phyloP scores from a whole-genome alignment of 306 rosid species.

The Echinosophora koreensis region DNA sequence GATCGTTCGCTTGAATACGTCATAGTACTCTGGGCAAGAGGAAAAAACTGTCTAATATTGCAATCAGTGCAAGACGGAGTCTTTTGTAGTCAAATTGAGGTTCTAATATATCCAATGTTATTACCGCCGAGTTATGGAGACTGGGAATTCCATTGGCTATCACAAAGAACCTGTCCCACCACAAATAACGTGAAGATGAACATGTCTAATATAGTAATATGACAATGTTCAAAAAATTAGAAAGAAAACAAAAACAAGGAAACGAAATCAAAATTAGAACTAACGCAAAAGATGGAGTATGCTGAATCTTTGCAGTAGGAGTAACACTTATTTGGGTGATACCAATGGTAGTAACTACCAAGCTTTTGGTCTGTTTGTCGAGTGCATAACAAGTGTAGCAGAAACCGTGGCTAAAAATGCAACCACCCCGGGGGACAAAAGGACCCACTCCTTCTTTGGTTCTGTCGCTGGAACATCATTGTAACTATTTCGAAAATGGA shows the following conservation, averaged over 20 bases:
- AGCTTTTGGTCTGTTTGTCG: constrained; percentile 68
- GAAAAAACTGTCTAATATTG: constrained; percentile 60
- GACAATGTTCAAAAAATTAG: neutral
- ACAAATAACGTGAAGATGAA: neutral
- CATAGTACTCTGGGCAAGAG: too few species aligned
- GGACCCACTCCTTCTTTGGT: constrained; percentile 48
- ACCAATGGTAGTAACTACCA: constrained; percentile 87
- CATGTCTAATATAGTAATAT: neutral
- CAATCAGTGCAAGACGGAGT: constrained; percentile 61
- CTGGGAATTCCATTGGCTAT: constrained; percentile 72
- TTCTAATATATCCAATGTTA: constrained; percentile 58
- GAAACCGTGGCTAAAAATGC: constrained; percentile 71
- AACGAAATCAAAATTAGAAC: constrained; percentile 37
- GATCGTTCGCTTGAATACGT: too few species aligned
- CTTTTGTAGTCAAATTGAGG: constrained; percentile 60
- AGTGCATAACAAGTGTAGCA: constrained; percentile 78
- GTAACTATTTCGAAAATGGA: too few species aligned
- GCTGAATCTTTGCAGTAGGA: constrained; percentile 69
- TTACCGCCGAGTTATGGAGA: constrained; percentile 68
- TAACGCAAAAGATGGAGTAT: constrained; percentile 88
- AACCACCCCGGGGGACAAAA: constrained; percentile 58
- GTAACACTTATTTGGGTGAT: constrained; percentile 54
- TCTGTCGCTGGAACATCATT: constrained; percentile 16
- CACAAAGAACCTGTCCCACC: constrained; percentile 74
- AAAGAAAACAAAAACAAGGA: neutral